Percentiles rank a stretch among this genome's conserved stretches.
These are phyloP conservation scores for Davidsoniella eucalypti DNA, from an alignment of 2,329 filamentous ascomycete species.

Conservation along the genomic window DNA sequence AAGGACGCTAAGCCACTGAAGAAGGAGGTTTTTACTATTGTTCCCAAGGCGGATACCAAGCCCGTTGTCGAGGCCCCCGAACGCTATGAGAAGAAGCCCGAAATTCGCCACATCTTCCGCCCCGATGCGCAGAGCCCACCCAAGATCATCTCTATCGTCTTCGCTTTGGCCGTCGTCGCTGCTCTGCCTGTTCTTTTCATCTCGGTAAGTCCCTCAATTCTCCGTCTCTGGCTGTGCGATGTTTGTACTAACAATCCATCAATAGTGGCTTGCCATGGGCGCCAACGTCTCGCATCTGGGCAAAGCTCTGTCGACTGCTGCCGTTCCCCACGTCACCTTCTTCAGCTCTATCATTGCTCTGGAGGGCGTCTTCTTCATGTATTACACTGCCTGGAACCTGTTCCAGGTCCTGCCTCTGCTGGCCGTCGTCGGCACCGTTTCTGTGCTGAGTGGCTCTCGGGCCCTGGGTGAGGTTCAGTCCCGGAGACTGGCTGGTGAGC, in stretches of 20 bases:
- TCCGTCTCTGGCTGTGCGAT: not conserved
- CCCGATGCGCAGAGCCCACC: conserved; percentile 65
- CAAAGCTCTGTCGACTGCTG: conserved; percentile 59
- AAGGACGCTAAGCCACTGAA: conserved; percentile 45
- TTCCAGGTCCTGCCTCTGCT: conserved; percentile 74
- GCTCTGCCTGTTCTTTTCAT: conserved; percentile 59
- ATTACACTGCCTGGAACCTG: conserved; percentile 83
- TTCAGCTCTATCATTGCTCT: conserved; percentile 74
- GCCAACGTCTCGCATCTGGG: conserved; percentile 66
- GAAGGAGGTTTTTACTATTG: conserved; percentile 55
- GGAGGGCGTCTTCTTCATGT: conserved; percentile 85
- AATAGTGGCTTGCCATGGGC: conserved; percentile 66
- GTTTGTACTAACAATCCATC: not conserved
- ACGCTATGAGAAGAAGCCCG: conserved; percentile 66
- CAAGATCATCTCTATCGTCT: conserved; percentile 61
- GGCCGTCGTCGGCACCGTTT: conserved; percentile 47
- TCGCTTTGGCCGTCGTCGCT: conserved; percentile 54
- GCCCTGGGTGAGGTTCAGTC: conserved; percentile 87
- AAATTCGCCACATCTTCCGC: conserved; percentile 87
- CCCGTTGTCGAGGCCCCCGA: conserved; percentile 50
- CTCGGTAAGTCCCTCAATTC: conserved; percentile 34
- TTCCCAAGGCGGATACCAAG: conserved; percentile 46
- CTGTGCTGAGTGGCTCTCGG: conserved; percentile 75
- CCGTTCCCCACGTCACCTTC: conserved; percentile 69
- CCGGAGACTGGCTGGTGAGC: conserved; percentile 60